These are phyloP conservation scores for Circinella umbellata DNA, from an alignment of 371 early-diverging fungal genomes.

Conservation along the genomic window DNA sequence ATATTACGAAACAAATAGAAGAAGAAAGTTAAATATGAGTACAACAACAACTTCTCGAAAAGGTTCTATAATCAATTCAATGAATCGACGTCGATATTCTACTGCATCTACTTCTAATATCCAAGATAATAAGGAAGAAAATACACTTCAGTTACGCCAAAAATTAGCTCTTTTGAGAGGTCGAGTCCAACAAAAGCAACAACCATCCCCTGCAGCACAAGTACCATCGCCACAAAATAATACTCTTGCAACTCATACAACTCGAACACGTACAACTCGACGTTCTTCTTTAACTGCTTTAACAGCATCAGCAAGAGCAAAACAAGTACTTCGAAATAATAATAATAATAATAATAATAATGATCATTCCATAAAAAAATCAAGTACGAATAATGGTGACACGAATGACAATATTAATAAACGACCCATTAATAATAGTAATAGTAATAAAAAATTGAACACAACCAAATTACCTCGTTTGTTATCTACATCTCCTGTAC, in stretches of 20 bases:
- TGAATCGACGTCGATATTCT: background rate
- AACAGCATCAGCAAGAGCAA: conserved; percentile 16
- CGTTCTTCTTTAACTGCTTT: conserved; percentile 12
- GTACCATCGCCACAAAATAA: too few species aligned
- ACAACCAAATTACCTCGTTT: conserved; percentile 8
- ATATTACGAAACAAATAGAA: background rate
- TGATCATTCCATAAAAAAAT: conserved; percentile 10
- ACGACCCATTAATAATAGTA: background rate
- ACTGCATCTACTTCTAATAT: background rate
- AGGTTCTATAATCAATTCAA: background rate
- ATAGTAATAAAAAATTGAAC: background rate
- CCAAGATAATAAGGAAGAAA: background rate
- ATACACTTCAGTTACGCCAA: background rate
- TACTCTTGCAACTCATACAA: background rate
- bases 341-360: background rate
- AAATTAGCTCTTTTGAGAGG: conserved; percentile 1
- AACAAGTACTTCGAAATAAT: background rate
- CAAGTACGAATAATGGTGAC: background rate
- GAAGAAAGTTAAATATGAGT: background rate
- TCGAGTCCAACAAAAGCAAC: background rate
- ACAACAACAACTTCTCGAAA: background rate
- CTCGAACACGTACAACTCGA: conserved; percentile 1
- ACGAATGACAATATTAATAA: conserved; percentile 2
- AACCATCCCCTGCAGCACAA: background rate
- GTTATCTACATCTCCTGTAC: background rate